Conservation (phyloP, 1,284 basidiomycete genomes). For the Boletus sp. region DNA sequence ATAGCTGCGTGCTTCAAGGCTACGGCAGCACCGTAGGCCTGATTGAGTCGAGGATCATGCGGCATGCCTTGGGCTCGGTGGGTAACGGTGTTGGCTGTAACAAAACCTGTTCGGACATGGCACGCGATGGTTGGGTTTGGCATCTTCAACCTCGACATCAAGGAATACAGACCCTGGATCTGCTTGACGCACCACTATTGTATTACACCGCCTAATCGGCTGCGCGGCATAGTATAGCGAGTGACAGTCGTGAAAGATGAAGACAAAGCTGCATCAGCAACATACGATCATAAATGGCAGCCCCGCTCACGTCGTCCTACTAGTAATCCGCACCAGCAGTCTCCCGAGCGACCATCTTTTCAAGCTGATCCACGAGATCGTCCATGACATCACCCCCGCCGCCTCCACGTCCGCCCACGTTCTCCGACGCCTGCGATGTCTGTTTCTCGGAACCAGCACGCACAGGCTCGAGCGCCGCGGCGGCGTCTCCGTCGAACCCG, state of each 20-base stretch:
- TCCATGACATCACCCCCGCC: constrained; percentile 60
- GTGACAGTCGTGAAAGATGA: too few relatives aligned
- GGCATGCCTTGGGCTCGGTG: not conserved
- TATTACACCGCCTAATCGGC: too few relatives aligned
- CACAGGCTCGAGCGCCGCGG: constrained; percentile 45
- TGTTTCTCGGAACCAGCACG: too few relatives aligned
- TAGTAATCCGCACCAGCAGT: not conserved
- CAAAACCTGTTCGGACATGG: too few relatives aligned
- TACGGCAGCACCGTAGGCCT: not conserved
- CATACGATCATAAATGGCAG: not conserved
- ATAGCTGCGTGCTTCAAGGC: too few relatives aligned
- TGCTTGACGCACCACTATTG: too few relatives aligned
- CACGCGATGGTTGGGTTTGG: too few relatives aligned
- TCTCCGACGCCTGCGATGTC: not conserved
- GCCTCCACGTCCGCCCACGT: not conserved
- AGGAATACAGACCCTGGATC: too few relatives aligned
- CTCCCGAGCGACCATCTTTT: constrained; percentile 29
- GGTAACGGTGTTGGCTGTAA: not conserved
- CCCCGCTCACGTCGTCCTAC: not conserved
- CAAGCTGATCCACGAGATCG: constrained; percentile 74
- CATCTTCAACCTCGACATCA: too few relatives aligned
- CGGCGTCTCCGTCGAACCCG: constrained; percentile 59
- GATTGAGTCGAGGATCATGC: not conserved
- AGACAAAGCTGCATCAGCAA: not conserved
- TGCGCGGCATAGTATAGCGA: too few relatives aligned